Base-by-base conservation (phyloP, 768 basidiomycete species). In the Agrocybe chaxingu region DNA sequence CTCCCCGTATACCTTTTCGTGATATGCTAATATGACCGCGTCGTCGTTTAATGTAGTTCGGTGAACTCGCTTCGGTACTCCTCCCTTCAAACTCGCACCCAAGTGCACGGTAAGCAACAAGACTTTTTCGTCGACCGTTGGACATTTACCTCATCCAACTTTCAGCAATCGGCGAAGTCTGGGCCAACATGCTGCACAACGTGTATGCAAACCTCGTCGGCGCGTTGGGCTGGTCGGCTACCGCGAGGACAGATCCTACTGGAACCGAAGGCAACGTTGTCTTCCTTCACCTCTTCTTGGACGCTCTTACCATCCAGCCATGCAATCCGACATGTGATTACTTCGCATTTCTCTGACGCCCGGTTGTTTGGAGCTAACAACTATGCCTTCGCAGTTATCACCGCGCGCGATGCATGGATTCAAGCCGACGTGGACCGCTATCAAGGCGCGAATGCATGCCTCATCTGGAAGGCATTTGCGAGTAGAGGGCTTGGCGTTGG, bases 111-210 rank as follows among this genome's bases (percentile, higher is more conserved):
- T 73, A 73, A 58, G 66, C 56, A 13, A 31, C 34, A 18, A 37
- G 6, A 19, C 45, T 35, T 18, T 1, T 7, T n/a, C 18, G 32
- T 13, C n/a, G 18, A 8, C 45, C n/a, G 16, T 5, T 11, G 10
- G 7, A 10, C 6, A 4, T n/a, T 32, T 31, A 8, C 11, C 31
- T 50, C 24, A 4, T 19, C 24, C 3, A 1, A 24, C 24, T 30
- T 24, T n/a, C 18, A 69, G 70, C 56, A 40, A 80, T 82, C 48
- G 82, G 82, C 24, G 80, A 82, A 58, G 71, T 82, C 16, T 75
- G 72, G 73, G 72, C 73, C 29, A 75, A 72, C 58, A 67, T 68
- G 16, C 66, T 73, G 1, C 68, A 71, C 59, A 70, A 71, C 38
- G 70, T 74, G 39, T 70, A 70, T 44, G 71, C 72, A 1, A 58